Evolutionary conservation across 257 asterid species (phyloP), one percentile per base, ranked within the genome.

Genomic region (Orobanche coerulescens): DNA sequence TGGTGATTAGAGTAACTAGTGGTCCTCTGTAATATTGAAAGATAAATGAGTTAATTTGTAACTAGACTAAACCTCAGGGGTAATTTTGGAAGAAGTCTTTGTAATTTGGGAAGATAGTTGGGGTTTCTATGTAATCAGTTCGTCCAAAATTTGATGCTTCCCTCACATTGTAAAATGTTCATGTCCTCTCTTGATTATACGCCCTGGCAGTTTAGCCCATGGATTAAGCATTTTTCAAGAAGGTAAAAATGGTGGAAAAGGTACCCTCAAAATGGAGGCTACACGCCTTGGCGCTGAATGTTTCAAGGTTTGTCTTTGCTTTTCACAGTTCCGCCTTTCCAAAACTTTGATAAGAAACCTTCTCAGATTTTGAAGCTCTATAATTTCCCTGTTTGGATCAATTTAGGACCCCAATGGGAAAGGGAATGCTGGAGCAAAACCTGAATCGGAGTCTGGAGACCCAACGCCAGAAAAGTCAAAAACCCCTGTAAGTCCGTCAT

Each of bases 201-300:
- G 51, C 71, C 47, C 4, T 67, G 62, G 62, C 81, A 93, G 99
- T 81, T 83, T 93, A 76, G 81, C 95, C 72, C 95, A 83, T 56
- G 99, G 97, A 53, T 76, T 93, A 66, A 80, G 84, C 78, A 79
- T 93, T 71, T 93, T 89, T 68, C 94, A 79, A 75, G 96, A 83
- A 62, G 90, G 95, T 48, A 81, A 81, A 77, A 68, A 69, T 61
- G 76, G 84, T 47, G 75, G 78, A 71, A 85, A 79, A 77, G 88
- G 81, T 67, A 72, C 86, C 5, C 78, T 85, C 59, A 88, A 88
- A 76, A 66, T 85, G 83, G 97, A 80, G 79, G 71, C 83, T 14
- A 83, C n/a, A n/a, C n/a, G n/a, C n/a, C n/a, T n/a, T n/a, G n/a
- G 84, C 78, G 81, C 80, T 59, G 92, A 87, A 66, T 69, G 81